These are phyloP conservation scores for Zymoseptoria passerinii DNA, from an alignment of 2,329 filamentous ascomycete species.

Conservation along the genomic window DNA sequence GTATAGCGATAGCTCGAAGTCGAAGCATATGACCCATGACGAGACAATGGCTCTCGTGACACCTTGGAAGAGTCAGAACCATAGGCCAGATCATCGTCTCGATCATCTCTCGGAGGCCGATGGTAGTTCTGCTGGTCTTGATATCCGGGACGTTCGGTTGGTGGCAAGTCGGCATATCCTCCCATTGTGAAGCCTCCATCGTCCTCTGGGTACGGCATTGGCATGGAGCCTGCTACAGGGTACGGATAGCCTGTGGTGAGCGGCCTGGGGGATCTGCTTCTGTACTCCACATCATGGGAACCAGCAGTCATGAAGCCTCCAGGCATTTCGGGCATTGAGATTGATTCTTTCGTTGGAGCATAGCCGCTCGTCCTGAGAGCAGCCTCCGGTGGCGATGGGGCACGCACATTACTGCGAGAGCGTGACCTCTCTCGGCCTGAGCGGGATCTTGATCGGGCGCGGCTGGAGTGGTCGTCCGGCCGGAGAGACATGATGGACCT, in stretches of 20 bases:
- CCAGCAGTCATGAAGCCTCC: not conserved
- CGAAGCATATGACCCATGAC: constrained; percentile 15
- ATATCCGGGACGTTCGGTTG: constrained; percentile 36
- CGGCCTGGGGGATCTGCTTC: not conserved
- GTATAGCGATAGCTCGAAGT: constrained; percentile 16
- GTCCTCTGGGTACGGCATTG: constrained; percentile 23
- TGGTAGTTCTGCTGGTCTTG: constrained; percentile 10
- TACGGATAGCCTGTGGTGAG: not conserved
- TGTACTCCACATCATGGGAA: not conserved
- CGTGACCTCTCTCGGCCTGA: constrained; percentile 29
- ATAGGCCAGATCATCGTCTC: constrained; percentile 27
- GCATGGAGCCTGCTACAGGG: not conserved
- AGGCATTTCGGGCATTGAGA: not conserved
- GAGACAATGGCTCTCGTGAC: constrained; percentile 8
- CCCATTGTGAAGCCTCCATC: constrained; percentile 35
- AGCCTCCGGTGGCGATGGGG: constrained; percentile 11
- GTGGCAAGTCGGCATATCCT: constrained; percentile 37
- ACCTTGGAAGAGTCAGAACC: constrained; percentile 15
- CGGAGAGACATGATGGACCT: constrained; percentile 20
- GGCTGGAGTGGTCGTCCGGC: constrained; percentile 34
- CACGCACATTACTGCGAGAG: constrained; percentile 34
- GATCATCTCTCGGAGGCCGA: constrained; percentile 13
- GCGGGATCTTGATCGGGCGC: constrained; percentile 37
- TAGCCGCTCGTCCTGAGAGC: not conserved
- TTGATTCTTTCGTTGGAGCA: not conserved